A percentile compares a stretch with the other conserved stretches of the same genome.
These are phyloP conservation scores for Ogataea degrootiae DNA, from an alignment of 805 yeast genomes.

Conservation along the genomic window DNA sequence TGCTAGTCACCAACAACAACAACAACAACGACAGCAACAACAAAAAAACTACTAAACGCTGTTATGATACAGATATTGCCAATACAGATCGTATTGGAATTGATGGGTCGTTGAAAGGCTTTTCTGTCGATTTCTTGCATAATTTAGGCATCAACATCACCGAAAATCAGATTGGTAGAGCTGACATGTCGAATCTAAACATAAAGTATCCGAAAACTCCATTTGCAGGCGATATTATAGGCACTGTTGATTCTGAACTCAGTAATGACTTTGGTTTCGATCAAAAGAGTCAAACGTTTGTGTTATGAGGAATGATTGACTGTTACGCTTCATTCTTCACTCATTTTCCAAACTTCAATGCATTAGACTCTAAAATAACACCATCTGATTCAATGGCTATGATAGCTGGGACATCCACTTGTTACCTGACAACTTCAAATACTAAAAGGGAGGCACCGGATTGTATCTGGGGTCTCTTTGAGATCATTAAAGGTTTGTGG, in stretches of 20 bases:
- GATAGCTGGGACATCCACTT: constrained; percentile 63
- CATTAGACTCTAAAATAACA: neutral
- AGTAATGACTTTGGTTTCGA: constrained; percentile 2
- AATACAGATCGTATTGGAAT: constrained; percentile 31
- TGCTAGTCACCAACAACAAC: constrained; percentile 19
- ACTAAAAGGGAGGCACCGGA: constrained; percentile 12
- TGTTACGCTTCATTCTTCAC: constrained; percentile 55
- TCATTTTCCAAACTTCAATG: constrained; percentile 1
- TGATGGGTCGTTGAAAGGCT: constrained; percentile 58
- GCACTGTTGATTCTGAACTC: constrained; percentile 6
- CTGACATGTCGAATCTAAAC: constrained; percentile 14
- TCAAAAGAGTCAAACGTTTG: constrained; percentile 7
- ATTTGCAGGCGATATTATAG: constrained; percentile 29
- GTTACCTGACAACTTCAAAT: constrained; percentile 37
- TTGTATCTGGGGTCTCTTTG: constrained; percentile 63
- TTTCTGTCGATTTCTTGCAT: constrained; percentile 23
- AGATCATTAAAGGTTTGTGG: constrained; percentile 26
- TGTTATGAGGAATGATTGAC: constrained; percentile 51
- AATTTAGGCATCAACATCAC: constrained; percentile 9
- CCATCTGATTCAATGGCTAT: constrained; percentile 33
- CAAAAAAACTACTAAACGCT: neutral
- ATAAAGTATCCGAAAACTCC: constrained; percentile 21
- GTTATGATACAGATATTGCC: neutral
- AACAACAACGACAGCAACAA: neutral
- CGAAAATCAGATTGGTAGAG: constrained; percentile 27